phyloP scores from a whole-genome alignment of 1,139 yeast species.

The Geotrichum phurueaensis region DNA sequence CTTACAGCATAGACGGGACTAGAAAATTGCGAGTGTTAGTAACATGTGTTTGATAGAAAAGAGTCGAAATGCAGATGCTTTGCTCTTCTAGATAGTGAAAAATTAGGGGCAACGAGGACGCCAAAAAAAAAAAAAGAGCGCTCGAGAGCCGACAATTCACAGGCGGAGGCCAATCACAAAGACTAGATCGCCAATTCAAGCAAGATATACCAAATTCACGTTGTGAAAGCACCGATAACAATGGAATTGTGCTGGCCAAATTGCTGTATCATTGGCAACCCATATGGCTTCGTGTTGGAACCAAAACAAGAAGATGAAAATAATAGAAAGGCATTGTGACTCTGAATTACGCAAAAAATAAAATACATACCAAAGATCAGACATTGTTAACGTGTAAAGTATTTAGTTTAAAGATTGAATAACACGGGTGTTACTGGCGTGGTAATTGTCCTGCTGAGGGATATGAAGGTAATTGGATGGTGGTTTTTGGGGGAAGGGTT shows the following conservation, averaged over 20 bases:
- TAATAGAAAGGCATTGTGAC: background rate
- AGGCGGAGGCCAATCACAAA: background rate
- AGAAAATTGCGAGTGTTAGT: conserved; percentile 17
- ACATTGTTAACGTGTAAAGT: conserved; percentile 12
- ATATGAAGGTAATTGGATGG: background rate
- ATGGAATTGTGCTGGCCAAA: background rate
- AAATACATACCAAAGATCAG: conserved; percentile 19
- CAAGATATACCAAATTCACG: background rate
- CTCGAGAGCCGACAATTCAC: background rate
- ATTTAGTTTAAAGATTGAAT: background rate
- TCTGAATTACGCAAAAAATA: background rate
- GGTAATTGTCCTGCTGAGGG: background rate
- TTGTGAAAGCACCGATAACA: background rate
- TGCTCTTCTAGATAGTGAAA: background rate
- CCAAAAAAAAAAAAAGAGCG: background rate
- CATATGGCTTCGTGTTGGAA: background rate
- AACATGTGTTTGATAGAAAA: background rate
- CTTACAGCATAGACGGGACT: conserved; percentile 70
- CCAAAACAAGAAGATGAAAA: background rate
- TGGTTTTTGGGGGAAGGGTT: background rate
- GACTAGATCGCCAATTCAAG: background rate
- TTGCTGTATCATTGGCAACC: background rate
- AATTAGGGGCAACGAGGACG: background rate
- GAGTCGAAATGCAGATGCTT: background rate
- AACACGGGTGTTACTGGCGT: background rate